Evolutionary conservation across 139 green algal genomes (phyloP).

Genomic region (Limnomonas spitsbergensis): DNA sequence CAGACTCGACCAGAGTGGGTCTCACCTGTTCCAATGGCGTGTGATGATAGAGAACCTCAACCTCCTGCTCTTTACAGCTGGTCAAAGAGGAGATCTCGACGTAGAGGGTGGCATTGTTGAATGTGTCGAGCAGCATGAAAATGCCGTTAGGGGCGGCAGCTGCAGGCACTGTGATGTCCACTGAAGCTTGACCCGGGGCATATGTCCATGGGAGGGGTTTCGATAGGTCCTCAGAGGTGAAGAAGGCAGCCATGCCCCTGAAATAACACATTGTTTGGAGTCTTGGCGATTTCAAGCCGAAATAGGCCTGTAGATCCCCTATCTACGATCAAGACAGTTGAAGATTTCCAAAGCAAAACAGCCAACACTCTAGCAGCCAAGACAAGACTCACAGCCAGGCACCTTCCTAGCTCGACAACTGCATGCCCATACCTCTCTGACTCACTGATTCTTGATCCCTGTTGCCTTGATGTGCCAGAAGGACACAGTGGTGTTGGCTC

Average conservation of each 20-base stretch:
- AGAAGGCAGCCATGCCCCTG: no score
- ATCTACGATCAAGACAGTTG: no score
- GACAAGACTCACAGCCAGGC: no score
- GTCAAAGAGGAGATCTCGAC: neutral
- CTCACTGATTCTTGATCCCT: neutral
- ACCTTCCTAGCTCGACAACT: no score
- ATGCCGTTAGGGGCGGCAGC: neutral
- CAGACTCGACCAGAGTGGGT: no score
- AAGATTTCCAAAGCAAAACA: no score
- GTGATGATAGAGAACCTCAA: neutral
- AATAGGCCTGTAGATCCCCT: no score
- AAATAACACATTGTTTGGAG: no score
- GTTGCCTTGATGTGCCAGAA: neutral
- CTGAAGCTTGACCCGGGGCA: neutral
- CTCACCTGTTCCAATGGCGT: neutral
- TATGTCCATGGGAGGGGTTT: neutral
- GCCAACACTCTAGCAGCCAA: no score
- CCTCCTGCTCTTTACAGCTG: neutral
- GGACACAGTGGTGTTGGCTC: neutral
- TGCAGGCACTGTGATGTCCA: conserved; percentile 1
- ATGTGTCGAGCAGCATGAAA: neutral
- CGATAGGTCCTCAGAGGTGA: neutral
- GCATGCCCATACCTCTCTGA: no score
- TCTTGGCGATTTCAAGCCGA: no score
- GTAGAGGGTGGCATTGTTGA: neutral